Base-by-base conservation (phyloP, 192 early-diverging fungal species). In the Mortierella claussenii region DNA sequence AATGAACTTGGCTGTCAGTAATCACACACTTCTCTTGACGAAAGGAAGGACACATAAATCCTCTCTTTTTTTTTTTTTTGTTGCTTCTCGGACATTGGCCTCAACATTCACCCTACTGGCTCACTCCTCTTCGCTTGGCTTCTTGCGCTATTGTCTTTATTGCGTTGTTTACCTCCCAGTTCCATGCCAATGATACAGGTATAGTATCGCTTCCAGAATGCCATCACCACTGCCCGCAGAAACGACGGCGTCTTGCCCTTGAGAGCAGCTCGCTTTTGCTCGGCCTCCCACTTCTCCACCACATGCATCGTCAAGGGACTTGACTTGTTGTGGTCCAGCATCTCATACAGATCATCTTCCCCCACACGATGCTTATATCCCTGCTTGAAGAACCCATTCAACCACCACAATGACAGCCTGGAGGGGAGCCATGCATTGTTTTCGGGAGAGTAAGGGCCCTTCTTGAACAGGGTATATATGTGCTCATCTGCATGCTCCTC, bases 311-410 rank as follows among this genome's bases (percentile, higher is more conserved):
- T 55, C 17, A 75, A 37, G 21, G 28, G 27, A 0, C 62, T 34
- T 0, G 76, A 44, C 18, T 79, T 67, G 21, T 73, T 60, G 12
- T 37, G 50, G 20, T 54, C 65, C 13, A 73, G 56, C 54, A 82
- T 69, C 51, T 82, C 75, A 64, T 78, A 82, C 44, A 82, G 55
- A 63, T 82, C 80, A 9, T 78, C 66, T 28, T 78, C 74, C 20
- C 58, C 47, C 2, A 82, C 54, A 33, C 37, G 58, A 11, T 65
- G 24, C 37, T 40, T 65, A 42, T 79, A 79, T 0, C 80, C 80
- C 6, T 60, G 48, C 42, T 28, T 37, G 20, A 82, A 79, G 43
- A 82, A 71, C 6, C 55, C 60, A 30, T 61, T 75, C 37, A 82
- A 57, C 80, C 80, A 82, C 63, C 69, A 65, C 23, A 82, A 55